These are phyloP conservation scores for Daldinia eschscholtzii DNA, from an alignment of 2,329 filamentous ascomycete species.

Conservation along the genomic window DNA sequence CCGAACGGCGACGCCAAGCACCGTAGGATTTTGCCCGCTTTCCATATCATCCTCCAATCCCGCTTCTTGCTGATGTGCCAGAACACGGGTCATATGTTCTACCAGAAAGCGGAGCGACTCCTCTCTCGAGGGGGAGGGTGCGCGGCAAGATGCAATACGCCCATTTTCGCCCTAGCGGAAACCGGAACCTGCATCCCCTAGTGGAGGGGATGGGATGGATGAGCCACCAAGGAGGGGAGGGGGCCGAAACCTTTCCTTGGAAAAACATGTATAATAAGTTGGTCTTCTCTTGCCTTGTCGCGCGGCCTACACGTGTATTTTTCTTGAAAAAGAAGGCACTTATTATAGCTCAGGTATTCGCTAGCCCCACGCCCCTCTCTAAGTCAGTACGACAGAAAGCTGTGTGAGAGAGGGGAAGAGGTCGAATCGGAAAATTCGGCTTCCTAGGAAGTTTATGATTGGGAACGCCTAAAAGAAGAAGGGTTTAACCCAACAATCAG, in stretches of 20 bases:
- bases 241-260: constrained; percentile 23
- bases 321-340: constrained; percentile 19
- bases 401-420: constrained; percentile 2
- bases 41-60: constrained; percentile 36
- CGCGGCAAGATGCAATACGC: constrained; percentile 42
- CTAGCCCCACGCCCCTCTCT: constrained; percentile 37
- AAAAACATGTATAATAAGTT: constrained; percentile 39
- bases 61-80: constrained; percentile 15
- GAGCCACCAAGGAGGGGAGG: no score
- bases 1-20: constrained; percentile 34
- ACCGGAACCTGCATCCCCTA: constrained; percentile 41
- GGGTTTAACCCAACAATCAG: constrained; percentile 4
- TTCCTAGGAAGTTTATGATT: constrained; percentile 28
- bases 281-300: constrained; percentile 27
- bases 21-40: constrained; percentile 33
- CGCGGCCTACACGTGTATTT: constrained; percentile 34
- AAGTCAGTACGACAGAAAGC: constrained; percentile 25
- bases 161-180: constrained; percentile 31
- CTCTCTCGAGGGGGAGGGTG: constrained; percentile 36
- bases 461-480: constrained; percentile 12
- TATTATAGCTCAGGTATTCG: constrained; percentile 32
- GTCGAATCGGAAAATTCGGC: constrained; percentile 43
- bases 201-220: constrained; percentile 26
- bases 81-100: constrained; percentile 38
- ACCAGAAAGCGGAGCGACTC: constrained; percentile 29